Evolutionary conservation across 768 basidiomycete species (phyloP).

Genomic region (Tricholoma furcatifolium): DNA sequence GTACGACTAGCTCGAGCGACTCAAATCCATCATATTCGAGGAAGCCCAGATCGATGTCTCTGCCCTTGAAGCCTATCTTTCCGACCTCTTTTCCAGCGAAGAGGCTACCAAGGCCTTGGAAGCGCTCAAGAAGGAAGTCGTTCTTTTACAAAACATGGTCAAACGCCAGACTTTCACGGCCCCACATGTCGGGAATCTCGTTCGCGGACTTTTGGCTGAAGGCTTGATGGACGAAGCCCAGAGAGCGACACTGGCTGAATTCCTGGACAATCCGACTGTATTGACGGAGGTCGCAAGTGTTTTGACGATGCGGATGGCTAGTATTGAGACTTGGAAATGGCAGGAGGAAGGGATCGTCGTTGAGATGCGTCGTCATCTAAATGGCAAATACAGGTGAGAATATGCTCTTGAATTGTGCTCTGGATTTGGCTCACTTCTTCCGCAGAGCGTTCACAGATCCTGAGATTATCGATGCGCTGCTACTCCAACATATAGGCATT

Average conservation of each 20-base stretch:
- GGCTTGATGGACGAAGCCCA: slow-evolving; percentile 41
- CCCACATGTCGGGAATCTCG: slow-evolving; percentile 27
- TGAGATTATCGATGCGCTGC: slow-evolving; percentile 43
- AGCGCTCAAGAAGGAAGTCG: slow-evolving; percentile 27
- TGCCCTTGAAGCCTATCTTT: slow-evolving; percentile 33
- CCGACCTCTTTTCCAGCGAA: slow-evolving; percentile 33
- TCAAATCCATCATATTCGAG: slow-evolving; percentile 40
- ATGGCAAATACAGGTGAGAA: slow-evolving; percentile 44
- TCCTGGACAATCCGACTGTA: slow-evolving; percentile 36
- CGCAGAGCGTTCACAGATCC: slow-evolving; percentile 45
- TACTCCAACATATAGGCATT: slow-evolving; percentile 44
- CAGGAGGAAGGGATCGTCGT: slow-evolving; percentile 37
- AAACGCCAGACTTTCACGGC: slow-evolving; percentile 23
- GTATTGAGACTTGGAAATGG: slow-evolving; percentile 43
- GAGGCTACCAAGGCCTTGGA: slow-evolving; percentile 29
- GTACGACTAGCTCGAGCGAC: slow-evolving; percentile 28
- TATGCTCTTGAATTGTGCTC: neutral
- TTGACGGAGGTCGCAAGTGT: slow-evolving; percentile 43
- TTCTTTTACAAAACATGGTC: slow-evolving; percentile 26
- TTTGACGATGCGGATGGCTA: slow-evolving; percentile 43
- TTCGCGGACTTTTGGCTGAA: slow-evolving; percentile 32
- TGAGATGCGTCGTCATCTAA: slow-evolving; percentile 46
- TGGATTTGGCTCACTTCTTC: neutral
- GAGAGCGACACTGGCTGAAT: slow-evolving; percentile 38
- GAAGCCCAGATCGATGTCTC: slow-evolving; percentile 30